phyloP scores from a whole-genome alignment of 2,329 filamentous ascomycete species.

The Penicillium crustosum region DNA sequence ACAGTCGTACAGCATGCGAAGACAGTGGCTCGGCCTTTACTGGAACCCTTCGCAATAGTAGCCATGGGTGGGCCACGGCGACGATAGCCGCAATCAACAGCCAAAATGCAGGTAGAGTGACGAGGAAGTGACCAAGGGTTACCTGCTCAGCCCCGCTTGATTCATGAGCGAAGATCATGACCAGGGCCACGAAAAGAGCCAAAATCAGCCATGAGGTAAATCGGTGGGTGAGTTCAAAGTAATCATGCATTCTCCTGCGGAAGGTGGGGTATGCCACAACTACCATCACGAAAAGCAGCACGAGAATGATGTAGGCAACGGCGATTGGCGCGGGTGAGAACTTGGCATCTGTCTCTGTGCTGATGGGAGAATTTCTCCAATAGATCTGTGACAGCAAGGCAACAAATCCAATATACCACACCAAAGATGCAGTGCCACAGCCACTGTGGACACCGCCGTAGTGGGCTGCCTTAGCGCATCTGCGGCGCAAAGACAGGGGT shows the following conservation, averaged over 20 bases:
- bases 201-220: conserved; percentile 69
- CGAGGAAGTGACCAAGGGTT: conserved; percentile 41
- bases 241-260: conserved; percentile 63
- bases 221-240: conserved; percentile 69
- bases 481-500: conserved; percentile 47
- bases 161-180: conserved; percentile 54
- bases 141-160: conserved; percentile 36
- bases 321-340: conserved; percentile 45
- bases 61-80: conserved; percentile 70
- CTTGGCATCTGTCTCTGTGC: conserved; percentile 9
- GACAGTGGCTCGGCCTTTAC: conserved; percentile 69
- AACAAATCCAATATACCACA: conserved; percentile 47
- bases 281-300: conserved; percentile 60
- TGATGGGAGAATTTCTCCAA: conserved; percentile 21
- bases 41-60: conserved; percentile 64
- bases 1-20: conserved; percentile 67
- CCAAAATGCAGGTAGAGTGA: conserved; percentile 62
- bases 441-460: conserved; percentile 56
- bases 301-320: conserved; percentile 58
- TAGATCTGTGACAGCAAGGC: conserved; percentile 32
- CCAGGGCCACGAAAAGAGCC: conserved; percentile 64
- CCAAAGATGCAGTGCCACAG: conserved; percentile 47
- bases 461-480: conserved; percentile 53
- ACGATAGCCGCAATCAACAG: conserved; percentile 63
- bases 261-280: conserved; percentile 63